These are phyloP conservation scores for Didymella glomerata DNA, from an alignment of 2,329 filamentous ascomycete genomes.

Conservation along the genomic window DNA sequence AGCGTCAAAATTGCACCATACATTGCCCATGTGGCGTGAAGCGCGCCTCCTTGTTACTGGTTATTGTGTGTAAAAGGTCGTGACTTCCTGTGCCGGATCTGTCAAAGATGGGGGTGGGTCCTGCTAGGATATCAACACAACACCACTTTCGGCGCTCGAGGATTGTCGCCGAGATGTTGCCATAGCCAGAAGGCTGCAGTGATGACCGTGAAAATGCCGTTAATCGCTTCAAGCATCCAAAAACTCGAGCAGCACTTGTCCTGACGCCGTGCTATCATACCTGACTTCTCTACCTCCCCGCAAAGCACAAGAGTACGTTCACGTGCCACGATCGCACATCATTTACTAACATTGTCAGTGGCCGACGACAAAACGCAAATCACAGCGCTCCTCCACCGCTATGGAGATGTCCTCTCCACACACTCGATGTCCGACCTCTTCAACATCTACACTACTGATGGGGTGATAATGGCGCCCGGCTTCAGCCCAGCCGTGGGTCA, in stretches of 20 bases:
- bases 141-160: constrained; percentile 3
- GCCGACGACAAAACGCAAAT: constrained; percentile 13
- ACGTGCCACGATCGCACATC: background rate
- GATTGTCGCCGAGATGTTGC: background rate
- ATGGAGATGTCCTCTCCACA: constrained; percentile 14
- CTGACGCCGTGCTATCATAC: too few species aligned
- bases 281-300: too few species aligned
- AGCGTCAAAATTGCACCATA: background rate
- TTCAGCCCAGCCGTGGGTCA: constrained; percentile 8
- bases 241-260: too few species aligned
- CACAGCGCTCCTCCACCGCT: constrained; percentile 15
- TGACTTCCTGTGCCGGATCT: background rate
- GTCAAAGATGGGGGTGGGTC: constrained; percentile 15
- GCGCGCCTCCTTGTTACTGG: too few species aligned
- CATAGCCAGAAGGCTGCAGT: background rate
- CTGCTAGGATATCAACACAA: background rate
- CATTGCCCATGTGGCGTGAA: background rate
- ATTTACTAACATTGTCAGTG: background rate
- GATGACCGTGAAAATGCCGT: too few species aligned
- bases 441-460: constrained; percentile 20
- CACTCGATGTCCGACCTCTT: constrained; percentile 19
- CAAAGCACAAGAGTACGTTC: background rate
- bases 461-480: constrained; percentile 12
- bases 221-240: too few species aligned
- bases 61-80: too few species aligned